Conservation (phyloP, 345 rosid species). For the sweet orange (Citrus sinensis) region DVS_A1.0 CM039168.1:30355501-30356000, state of each 20-base stretch:
- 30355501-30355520: neutral
- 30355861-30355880: neutral
- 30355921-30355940: neutral
- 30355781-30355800: constrained; percentile 78
- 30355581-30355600: constrained; percentile 89
- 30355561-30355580: constrained; percentile 91
- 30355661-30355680: neutral
- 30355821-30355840: constrained; percentile 95
- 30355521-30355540: neutral
- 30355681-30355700: neutral
- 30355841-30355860: constrained; percentile 87
- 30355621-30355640: constrained; percentile 13
- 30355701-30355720: neutral
- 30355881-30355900: neutral
- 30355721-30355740: neutral
- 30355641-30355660: neutral
- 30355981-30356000: neutral
- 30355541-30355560: constrained; percentile 90
- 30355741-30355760: neutral
- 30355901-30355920: neutral
- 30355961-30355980: neutral
- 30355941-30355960: neutral
- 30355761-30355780: constrained; percentile 69
- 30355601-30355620: constrained; percentile 83
- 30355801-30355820: constrained; percentile 72